Base-by-base conservation (phyloP, 2,329 filamentous ascomycete genomes). In the Cladosporium sp. region DNA sequence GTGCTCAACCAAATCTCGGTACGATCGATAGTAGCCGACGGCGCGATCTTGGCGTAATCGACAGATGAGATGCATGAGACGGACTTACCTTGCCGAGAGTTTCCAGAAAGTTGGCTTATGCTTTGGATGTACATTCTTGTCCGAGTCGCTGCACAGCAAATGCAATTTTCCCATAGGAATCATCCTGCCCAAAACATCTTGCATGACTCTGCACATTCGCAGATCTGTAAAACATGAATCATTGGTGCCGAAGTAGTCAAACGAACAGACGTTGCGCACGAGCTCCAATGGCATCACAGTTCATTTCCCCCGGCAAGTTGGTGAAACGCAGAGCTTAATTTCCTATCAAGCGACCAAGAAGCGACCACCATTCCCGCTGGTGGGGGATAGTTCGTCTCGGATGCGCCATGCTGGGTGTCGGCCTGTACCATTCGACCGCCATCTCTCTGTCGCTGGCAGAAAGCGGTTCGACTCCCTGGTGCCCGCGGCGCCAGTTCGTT, bases 311-410 rank as follows among this genome's bases (percentile, higher is more conserved):
- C 48, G 15, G 34, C 39, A 35, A 20, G 25, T 35, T 48, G 45
- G 22, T 52, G 49, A 52, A 52, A 52, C 49, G 36, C 32, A 52
- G 35, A 52, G 49, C 35, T 39, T 52, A 52, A 52, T 52, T 32
- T 52, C 49, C 49, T 39, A 39, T 22, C 35, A 52, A 52, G 35
- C 49, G 49, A 37, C 40, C 42, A 45, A 45, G 42, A 28, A 40
- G 35, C 35, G 49, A 52, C 22, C 34, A 28, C 10, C 22, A 22
- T 28, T 32, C 28, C 36, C 36, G 13, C 36, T 8, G 12, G 36
- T 39, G 36, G 36, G 36, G 8, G 17, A 45, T 15, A 25, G 45
- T 39, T 39, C 34, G 35, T 39, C 35, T 52, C 35, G 49, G 34
- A 52, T 45, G n/a, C 42, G 42, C 42, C 22, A 28, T 50, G 47